Evolutionary conservation across 306 rosid genomes (phyloP).

Genomic region (Pyrus communis): DNA sequence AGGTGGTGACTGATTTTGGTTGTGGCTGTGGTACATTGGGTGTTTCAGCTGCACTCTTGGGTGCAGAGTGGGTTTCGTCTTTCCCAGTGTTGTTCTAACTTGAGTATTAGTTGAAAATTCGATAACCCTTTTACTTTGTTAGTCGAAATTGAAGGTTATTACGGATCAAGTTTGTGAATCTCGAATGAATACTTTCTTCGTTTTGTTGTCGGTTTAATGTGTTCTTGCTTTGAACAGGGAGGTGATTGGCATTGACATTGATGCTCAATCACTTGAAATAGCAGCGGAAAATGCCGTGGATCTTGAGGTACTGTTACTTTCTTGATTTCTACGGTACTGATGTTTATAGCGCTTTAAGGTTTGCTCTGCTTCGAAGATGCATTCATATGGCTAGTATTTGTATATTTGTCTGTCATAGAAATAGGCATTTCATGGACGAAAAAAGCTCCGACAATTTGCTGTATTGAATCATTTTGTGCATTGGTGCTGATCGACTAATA

Average conservation of each 20-base stretch:
- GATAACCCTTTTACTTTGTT: not conserved
- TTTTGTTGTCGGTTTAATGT: constrained; percentile 21
- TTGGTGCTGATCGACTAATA: constrained; percentile 13
- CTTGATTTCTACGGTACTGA: constrained; percentile 10
- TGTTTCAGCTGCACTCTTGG: constrained; percentile 75
- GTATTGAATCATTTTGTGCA: constrained; percentile 8
- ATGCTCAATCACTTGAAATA: constrained; percentile 77
- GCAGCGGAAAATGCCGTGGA: constrained; percentile 74
- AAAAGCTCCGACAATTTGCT: not conserved
- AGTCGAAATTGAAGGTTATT: not conserved
- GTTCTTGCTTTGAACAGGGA: constrained; percentile 57
- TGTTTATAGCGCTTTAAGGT: constrained; percentile 5
- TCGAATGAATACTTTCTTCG: not conserved
- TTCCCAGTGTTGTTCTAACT: not conserved
- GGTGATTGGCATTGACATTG: constrained; percentile 82
- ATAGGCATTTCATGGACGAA: not conserved
- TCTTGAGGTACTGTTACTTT: constrained; percentile 61
- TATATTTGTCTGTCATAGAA: not conserved
- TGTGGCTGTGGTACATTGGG: constrained; percentile 94
- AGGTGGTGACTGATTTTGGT: constrained; percentile 94
- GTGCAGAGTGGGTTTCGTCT: constrained; percentile 68
- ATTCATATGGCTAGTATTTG: not conserved
- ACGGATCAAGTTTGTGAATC: not conserved
- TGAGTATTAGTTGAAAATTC: not conserved
- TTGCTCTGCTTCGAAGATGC: not conserved